These are phyloP conservation scores for Phytopythium oedochilum DNA, from an alignment of 352 stramenopile genomes.

Conservation along the genomic window DNA sequence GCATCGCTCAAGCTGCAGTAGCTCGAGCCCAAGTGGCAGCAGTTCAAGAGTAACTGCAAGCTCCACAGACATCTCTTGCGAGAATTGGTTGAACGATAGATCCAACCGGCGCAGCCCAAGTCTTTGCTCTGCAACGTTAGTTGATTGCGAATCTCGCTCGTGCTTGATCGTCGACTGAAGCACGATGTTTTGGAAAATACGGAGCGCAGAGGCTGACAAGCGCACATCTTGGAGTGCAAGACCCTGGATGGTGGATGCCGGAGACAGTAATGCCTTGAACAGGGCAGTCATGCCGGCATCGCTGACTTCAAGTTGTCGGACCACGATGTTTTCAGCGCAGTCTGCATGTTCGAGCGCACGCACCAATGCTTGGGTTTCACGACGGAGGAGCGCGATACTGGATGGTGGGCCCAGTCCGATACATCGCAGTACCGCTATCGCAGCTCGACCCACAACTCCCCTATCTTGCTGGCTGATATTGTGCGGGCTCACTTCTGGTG, in stretches of 20 bases:
- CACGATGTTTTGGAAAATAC: constrained; percentile 46
- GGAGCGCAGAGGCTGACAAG: constrained; percentile 30
- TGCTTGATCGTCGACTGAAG: constrained; percentile 49
- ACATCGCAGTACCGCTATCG: background rate
- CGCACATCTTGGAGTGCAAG: constrained; percentile 47
- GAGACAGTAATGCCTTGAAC: constrained; percentile 43
- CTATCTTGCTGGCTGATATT: background rate
- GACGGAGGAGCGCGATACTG: background rate
- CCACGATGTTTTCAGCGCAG: constrained; percentile 41
- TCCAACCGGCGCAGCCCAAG: constrained; percentile 41
- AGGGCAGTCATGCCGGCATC: constrained; percentile 37
- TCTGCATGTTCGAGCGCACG: constrained; percentile 32
- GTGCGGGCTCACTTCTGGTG: too few relatives aligned
- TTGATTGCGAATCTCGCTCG: background rate
- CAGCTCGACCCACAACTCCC: background rate
- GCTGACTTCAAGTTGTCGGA: constrained; percentile 39
- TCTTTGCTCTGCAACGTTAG: constrained; percentile 1
- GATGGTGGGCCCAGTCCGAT: background rate
- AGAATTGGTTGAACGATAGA: constrained; percentile 67
- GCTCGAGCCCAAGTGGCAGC: constrained; percentile 36
- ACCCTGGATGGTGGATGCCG: constrained; percentile 26
- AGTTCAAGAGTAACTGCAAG: constrained; percentile 48
- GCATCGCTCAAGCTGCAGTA: constrained; percentile 60
- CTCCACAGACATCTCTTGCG: constrained; percentile 34
- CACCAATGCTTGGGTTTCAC: constrained; percentile 26